A percentile compares a stretch with the other conserved stretches of the same genome.
These are phyloP conservation scores for Pseudocercospora fuligena DNA, from an alignment of 2,329 filamentous ascomycete species.

Conservation along the genomic window DNA sequence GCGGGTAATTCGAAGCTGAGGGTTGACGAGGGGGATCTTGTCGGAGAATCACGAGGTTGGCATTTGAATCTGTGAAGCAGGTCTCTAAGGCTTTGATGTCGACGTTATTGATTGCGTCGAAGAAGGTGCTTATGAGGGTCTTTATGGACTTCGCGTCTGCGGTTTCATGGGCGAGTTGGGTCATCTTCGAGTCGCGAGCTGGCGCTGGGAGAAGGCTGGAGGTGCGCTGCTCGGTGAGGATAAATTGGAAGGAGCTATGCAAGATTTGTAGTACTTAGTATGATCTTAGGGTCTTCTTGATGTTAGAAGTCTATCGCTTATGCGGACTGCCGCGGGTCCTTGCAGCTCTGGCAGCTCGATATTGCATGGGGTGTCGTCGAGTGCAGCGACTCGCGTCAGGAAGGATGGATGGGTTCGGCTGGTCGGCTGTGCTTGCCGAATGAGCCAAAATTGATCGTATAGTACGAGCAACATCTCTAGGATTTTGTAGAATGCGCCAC, in stretches of 20 bases:
- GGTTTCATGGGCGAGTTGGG: constrained; percentile 19
- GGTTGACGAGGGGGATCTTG: constrained; percentile 25
- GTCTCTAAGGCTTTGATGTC: constrained; percentile 63
- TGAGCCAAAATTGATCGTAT: background rate
- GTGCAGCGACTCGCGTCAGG: background rate
- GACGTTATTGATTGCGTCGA: constrained; percentile 30
- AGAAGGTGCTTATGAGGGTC: constrained; percentile 28
- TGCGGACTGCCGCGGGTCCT: background rate
- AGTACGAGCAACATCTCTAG: background rate
- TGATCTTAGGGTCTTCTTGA: background rate
- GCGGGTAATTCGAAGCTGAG: constrained; percentile 5
- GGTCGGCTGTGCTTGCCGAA: background rate
- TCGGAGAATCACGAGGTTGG: constrained; percentile 55
- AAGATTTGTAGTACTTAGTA: background rate
- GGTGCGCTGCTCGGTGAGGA: background rate
- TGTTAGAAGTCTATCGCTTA: background rate
- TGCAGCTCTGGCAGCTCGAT: background rate
- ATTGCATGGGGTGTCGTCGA: background rate
- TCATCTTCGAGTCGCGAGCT: constrained; percentile 17
- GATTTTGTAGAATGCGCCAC: background rate
- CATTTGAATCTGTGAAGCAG: constrained; percentile 74
- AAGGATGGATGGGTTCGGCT: background rate
- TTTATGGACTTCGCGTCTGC: constrained; percentile 23
- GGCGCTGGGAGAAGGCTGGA: background rate
- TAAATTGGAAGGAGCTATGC: background rate